Evolutionary conservation across 2,329 filamentous ascomycete genomes (phyloP).

Genomic region (Calonectria pseudoreteaudii): DNA sequence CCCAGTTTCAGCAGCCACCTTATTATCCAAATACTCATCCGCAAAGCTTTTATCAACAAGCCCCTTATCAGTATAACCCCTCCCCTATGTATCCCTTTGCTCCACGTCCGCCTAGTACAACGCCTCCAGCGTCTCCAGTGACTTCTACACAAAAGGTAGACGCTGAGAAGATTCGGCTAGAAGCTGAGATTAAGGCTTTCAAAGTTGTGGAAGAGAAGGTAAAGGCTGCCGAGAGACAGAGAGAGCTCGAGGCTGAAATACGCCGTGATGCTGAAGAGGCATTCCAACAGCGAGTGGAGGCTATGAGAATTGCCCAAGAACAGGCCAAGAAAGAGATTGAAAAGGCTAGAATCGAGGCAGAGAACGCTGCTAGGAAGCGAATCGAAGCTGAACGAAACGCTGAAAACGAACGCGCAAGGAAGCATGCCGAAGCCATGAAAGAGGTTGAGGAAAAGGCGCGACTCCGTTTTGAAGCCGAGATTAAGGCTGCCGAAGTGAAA

Average conservation of each 20-base stretch:
- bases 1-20: too few species aligned
- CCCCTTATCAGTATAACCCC: too few species aligned
- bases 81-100: too few species aligned
- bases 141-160: too few species aligned
- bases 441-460: slow-evolving; percentile 49
- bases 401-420: slow-evolving; percentile 47
- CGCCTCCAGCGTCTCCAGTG: too few species aligned
- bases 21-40: too few species aligned
- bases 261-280: slow-evolving; percentile 60
- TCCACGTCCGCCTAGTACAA: too few species aligned
- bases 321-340: slow-evolving; percentile 51
- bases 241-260: slow-evolving; percentile 58
- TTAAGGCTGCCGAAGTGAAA: slow-evolving; percentile 42
- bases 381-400: slow-evolving; percentile 49
- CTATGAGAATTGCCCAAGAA: slow-evolving; percentile 35
- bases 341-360: slow-evolving; percentile 42
- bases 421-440: slow-evolving; percentile 58
- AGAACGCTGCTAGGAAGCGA: slow-evolving; percentile 58
- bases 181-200: slow-evolving; percentile 67
- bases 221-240: slow-evolving; percentile 58
- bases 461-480: slow-evolving; percentile 55
- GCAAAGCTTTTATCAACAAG: too few species aligned
- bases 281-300: slow-evolving; percentile 43
- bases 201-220: slow-evolving; percentile 59
- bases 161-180: slow-evolving; percentile 70